Percentiles rank a stretch among this genome's conserved stretches.
Evolutionary conservation across 768 basidiomycete genomes (phyloP).

Genomic region (Podaxis pistillaris): DNA sequence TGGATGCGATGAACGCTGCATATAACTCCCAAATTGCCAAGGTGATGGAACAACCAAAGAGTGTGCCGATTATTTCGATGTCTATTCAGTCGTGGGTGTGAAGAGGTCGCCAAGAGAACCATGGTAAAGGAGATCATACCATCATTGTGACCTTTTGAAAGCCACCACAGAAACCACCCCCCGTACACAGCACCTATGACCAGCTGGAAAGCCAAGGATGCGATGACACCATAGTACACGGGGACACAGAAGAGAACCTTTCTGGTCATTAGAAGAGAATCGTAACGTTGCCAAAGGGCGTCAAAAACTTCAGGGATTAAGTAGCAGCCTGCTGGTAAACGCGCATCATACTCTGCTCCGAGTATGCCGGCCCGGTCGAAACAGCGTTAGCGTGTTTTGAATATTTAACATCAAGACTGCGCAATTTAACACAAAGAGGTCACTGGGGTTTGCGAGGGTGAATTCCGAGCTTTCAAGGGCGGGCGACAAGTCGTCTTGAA

Average conservation of each 20-base stretch:
- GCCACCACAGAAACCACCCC: slow-evolving; percentile 6
- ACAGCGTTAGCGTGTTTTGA: not conserved
- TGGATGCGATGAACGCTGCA: not conserved
- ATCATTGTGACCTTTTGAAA: slow-evolving; percentile 2
- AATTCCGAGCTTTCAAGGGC: not conserved
- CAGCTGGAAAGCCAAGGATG: slow-evolving; percentile 5
- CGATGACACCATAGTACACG: not conserved
- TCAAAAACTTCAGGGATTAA: not conserved
- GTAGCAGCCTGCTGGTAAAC: not conserved
- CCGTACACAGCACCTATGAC: slow-evolving; percentile 1
- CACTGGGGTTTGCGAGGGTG: not conserved
- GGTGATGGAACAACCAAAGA: slow-evolving; percentile 4
- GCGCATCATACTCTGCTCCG: not conserved
- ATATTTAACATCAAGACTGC: not conserved
- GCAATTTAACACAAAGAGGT: not conserved
- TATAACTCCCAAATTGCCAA: slow-evolving; percentile 10
- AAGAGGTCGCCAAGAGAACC: not conserved
- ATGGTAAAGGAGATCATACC: not conserved
- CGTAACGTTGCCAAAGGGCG: not conserved
- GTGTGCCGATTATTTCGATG: not conserved
- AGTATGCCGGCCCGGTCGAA: not conserved
- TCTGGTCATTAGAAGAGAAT: not conserved
- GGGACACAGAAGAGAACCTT: slow-evolving; percentile 8
- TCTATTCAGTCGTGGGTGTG: not conserved
- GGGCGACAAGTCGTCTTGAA: not conserved